These are phyloP conservation scores for Exobasidium rhododendri DNA, from an alignment of 1,284 basidiomycete genomes.

Conservation along the genomic window DNA sequence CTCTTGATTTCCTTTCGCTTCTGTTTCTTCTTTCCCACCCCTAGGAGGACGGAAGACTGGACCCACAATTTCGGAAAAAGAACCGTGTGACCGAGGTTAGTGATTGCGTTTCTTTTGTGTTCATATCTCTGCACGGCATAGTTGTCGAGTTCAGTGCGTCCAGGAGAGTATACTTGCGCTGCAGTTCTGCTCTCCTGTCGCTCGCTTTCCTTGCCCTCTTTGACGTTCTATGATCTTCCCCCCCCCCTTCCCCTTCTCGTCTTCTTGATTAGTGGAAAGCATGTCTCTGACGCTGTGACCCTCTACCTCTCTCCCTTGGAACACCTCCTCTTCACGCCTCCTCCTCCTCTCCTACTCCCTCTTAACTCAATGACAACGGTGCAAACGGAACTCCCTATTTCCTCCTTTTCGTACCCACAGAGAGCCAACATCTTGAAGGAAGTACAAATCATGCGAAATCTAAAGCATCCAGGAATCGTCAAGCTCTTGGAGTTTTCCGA, in stretches of 20 bases:
- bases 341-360: conserved; percentile 1
- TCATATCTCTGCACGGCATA: too few relatives aligned
- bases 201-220: background rate
- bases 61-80: conserved; percentile 51
- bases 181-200: too few relatives aligned
- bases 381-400: conserved; percentile 23
- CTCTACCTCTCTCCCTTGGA: conserved; percentile 11
- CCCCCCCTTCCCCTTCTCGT: background rate
- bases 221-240: background rate
- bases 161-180: too few relatives aligned
- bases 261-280: background rate
- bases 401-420: conserved; percentile 58
- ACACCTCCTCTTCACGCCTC: background rate
- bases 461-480: conserved; percentile 85
- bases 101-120: conserved; percentile 14
- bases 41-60: conserved; percentile 46
- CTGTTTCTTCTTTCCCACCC: conserved; percentile 55
- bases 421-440: conserved; percentile 98
- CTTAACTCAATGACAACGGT: background rate
- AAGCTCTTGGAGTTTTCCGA: conserved; percentile 61
- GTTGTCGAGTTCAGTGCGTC: too few relatives aligned
- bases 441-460: conserved; percentile 98
- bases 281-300: conserved; percentile 10
- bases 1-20: conserved; percentile 34
- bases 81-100: conserved; percentile 51